phyloP scores from a whole-genome alignment of 805 yeast species.

The Ogataea methanolica region DNA sequence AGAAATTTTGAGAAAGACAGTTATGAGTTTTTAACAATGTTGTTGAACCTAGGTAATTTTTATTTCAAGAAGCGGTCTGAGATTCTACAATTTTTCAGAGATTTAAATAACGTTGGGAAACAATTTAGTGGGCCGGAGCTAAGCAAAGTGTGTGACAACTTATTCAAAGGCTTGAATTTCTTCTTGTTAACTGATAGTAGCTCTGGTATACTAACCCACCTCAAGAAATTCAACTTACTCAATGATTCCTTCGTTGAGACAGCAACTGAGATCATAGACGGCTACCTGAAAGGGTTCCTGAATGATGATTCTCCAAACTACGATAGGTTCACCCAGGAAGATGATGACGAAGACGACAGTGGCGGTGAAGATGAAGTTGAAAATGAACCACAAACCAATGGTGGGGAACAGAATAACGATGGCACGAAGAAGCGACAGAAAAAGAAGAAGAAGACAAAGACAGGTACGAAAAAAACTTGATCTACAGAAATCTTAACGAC shows the following conservation, averaged over 20 bases:
- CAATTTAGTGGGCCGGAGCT: conserved; percentile 9
- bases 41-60: conserved; percentile 17
- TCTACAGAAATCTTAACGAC: too few species aligned
- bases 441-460: conserved; percentile 1
- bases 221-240: conserved; percentile 4
- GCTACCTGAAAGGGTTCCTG: background rate
- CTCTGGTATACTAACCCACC: conserved; percentile 4
- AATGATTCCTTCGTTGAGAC: background rate
- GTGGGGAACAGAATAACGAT: background rate
- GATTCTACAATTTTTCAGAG: conserved; percentile 19
- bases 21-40: conserved; percentile 11
- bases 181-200: conserved; percentile 4
- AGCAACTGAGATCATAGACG: background rate
- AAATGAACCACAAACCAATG: background rate
- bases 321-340: background rate
- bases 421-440: background rate
- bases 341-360: background rate
- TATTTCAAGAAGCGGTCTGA: conserved; percentile 14
- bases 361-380: conserved; percentile 1
- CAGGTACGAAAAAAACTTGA: background rate
- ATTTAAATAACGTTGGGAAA: conserved; percentile 16
- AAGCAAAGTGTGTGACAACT: conserved; percentile 15
- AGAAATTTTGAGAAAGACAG: conserved; percentile 9
- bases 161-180: conserved; percentile 13
- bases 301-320: background rate